Conservation (phyloP, 345 rosid genomes). For the Acer yangbiense region DNA sequence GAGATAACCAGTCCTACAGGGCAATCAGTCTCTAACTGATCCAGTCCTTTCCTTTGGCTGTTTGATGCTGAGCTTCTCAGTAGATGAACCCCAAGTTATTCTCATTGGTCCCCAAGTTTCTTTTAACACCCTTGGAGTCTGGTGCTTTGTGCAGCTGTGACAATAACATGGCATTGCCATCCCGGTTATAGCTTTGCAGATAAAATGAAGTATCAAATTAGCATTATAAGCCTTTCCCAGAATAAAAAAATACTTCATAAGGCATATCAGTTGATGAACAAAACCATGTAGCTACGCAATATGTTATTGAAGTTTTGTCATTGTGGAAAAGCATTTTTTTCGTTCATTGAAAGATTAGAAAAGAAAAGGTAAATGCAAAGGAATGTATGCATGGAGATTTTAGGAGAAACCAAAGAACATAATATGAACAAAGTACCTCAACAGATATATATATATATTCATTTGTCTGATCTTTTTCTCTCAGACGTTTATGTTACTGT, state of each 20-base stretch:
- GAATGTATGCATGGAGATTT: not conserved
- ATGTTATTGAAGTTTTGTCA: too few relatives aligned
- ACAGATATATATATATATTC: not conserved
- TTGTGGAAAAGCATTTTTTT: not conserved
- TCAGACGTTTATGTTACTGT: not conserved
- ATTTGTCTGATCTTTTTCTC: not conserved
- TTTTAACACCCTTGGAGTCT: not conserved
- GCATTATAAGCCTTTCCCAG: not conserved
- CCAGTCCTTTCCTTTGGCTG: not conserved
- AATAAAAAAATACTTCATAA: not conserved
- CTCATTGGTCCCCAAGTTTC: not conserved
- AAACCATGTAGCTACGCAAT: too few relatives aligned
- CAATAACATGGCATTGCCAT: not conserved
- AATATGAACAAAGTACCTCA: not conserved
- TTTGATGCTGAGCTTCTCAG: not conserved
- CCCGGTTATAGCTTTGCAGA: not conserved
- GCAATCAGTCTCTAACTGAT: not conserved
- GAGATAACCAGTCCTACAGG: not conserved
- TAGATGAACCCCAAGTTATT: not conserved
- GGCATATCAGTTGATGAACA: not conserved
- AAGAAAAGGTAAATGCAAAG: too few relatives aligned
- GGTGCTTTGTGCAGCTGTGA: not conserved
- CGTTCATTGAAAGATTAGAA: not conserved
- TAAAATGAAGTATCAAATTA: not conserved
- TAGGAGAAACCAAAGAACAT: not conserved